phyloP scores from a whole-genome alignment of 1,284 basidiomycete genomes.

The Takashimella koratensis region DNA sequence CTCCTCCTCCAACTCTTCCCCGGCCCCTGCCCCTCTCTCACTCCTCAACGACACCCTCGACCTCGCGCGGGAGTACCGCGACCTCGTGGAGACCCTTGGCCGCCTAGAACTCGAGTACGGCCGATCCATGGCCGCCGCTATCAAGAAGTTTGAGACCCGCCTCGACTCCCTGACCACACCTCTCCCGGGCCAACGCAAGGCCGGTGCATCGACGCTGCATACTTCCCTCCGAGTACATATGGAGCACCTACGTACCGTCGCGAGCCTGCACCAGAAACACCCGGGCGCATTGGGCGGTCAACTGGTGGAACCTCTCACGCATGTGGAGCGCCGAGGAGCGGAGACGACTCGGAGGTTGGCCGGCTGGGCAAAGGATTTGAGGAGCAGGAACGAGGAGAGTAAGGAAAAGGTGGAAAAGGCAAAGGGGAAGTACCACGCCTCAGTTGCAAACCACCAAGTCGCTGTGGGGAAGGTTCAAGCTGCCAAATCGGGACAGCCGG shows the following conservation, averaged over 20 bases:
- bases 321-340: constrained; percentile 11
- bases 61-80: constrained; percentile 18
- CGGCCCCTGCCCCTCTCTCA: constrained; percentile 3
- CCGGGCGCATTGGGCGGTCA: constrained; percentile 10
- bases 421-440: constrained; percentile 11
- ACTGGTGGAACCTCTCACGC: constrained; percentile 12
- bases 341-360: constrained; percentile 11
- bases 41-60: constrained; percentile 18
- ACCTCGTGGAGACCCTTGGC: constrained; percentile 19
- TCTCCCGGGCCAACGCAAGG: constrained; percentile 8
- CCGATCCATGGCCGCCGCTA: constrained; percentile 10
- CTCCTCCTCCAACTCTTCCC: not conserved
- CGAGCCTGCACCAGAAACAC: constrained; percentile 15
- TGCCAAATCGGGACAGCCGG: not conserved
- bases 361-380: constrained; percentile 17
- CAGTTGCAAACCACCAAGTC: constrained; percentile 9
- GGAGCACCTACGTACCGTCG: constrained; percentile 8
- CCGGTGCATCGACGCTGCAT: constrained; percentile 9
- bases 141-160: constrained; percentile 15
- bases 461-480: not conserved
- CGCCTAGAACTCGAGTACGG: constrained; percentile 18
- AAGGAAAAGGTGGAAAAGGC: constrained; percentile 17
- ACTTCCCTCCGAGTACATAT: constrained; percentile 14
- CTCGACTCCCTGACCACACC: constrained; percentile 7
- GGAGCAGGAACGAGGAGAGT: constrained; percentile 14